phyloP scores from a whole-genome alignment of 1,139 yeast genomes.

The Taphrina betulina region DNA sequence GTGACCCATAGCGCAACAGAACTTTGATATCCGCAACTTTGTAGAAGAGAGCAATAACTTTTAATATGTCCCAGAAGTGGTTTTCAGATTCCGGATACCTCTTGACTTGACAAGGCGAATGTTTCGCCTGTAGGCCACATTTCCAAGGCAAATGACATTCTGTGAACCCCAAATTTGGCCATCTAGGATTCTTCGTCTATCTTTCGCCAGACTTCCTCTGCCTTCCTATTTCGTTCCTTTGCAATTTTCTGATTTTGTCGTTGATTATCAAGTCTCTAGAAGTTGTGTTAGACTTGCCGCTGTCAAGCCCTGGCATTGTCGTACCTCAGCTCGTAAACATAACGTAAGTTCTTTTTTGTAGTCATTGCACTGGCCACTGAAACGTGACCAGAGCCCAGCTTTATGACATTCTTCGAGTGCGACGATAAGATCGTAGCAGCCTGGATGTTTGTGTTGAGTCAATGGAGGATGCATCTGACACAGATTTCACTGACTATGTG shows the following conservation, averaged over 20 bases:
- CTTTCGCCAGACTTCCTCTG: slow-evolving; percentile 16
- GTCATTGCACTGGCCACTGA: slow-evolving; percentile 29
- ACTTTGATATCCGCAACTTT: no score
- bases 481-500: neutral
- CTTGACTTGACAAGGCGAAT: no score
- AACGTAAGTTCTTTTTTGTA: slow-evolving; percentile 25
- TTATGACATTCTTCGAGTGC: slow-evolving; percentile 31
- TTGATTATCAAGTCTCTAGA: slow-evolving; percentile 25
- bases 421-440: slow-evolving; percentile 30
- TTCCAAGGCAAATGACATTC: no score
- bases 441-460: slow-evolving; percentile 29
- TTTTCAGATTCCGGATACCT: no score
- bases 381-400: slow-evolving; percentile 15
- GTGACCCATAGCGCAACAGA: no score
- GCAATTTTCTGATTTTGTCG: slow-evolving; percentile 27
- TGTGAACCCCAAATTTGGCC: no score
- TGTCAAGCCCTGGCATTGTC: neutral
- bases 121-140: no score
- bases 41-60: no score
- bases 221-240: slow-evolving; percentile 17
- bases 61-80: no score
- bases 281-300: no score
- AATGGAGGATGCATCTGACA: slow-evolving; percentile 34
- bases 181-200: slow-evolving; percentile 16
- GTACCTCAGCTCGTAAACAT: slow-evolving; percentile 30